Evolutionary conservation across 1,284 basidiomycete genomes (phyloP), one percentile per base, ranked within the genome.

Genomic region (Papiliotrema terrestris): DNA sequence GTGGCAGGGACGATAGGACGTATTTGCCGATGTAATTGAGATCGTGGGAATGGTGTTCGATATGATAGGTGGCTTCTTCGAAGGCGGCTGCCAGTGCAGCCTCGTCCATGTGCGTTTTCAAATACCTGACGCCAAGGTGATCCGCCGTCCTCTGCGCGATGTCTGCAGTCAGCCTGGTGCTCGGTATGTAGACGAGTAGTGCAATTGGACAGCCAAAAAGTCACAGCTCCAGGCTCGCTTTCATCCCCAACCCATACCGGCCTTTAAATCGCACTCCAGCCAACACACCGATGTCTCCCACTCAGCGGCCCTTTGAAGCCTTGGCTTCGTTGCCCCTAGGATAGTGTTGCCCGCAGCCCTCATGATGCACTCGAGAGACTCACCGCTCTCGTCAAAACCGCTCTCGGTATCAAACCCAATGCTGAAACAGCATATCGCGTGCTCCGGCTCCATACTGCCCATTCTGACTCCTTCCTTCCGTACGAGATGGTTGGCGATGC

Each of bases 11-110:
- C 26, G 70, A 73, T 42, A 78, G 67, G 29, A 76, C 63, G 60
- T 76, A 77, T 67, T 78, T 66, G 58, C 75, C 59, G 58, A 78
- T 55, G 67, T 75, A 55, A 69, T 76, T 63, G 64, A 76, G 45
- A 72, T 78, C 50, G 67, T 75, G 50, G 62, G 74, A 49, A 67
- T 75, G 63, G 69, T 76, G 73, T 66, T 78, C 77, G 48, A 76
- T 69, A 57, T 78, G 75, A 67, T 73, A 78, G 19, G 78, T 73
- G 32, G 77, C 77, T 26, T 76, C 72, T 51, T 75, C 70, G 51
- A 78, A 75, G 23, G 68, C 67, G 23, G 73, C 70, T 17, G 76
- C 71, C 22, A 77, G 71, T 46, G 73, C 68, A 49, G 74, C 64
- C 22, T 77, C 77, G 17, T 68, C 68, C 55, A 77, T 76, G 17